Percentiles rank a stretch among this genome's conserved stretches.
phyloP scores from a whole-genome alignment of 768 basidiomycete genomes.

The Terana coerulea region DNA sequence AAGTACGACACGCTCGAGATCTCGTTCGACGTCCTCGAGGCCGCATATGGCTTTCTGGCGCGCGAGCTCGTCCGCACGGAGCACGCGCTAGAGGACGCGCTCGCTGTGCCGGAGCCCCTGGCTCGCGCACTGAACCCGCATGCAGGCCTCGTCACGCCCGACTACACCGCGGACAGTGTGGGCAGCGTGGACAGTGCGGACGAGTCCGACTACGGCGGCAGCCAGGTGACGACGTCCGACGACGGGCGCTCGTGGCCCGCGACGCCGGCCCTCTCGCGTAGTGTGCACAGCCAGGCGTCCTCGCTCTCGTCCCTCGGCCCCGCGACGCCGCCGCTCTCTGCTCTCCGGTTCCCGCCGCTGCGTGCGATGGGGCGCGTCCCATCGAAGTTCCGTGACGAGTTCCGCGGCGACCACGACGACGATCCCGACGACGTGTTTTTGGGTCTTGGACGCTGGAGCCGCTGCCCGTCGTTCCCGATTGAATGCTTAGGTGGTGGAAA shows the following conservation, averaged over 20 bases:
- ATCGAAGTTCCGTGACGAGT: not conserved
- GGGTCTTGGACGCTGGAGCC: too few relatives aligned
- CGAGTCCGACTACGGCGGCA: not conserved
- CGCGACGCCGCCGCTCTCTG: conserved; percentile 6
- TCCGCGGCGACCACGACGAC: too few relatives aligned
- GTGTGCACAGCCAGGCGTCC: not conserved
- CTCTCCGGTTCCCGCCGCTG: not conserved
- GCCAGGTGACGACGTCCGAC: too few relatives aligned
- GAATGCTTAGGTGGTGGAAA: too few relatives aligned
- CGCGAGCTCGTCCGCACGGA: conserved; percentile 12
- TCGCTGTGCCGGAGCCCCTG: not conserved
- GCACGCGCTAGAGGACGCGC: conserved; percentile 6
- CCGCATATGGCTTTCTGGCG: conserved; percentile 13
- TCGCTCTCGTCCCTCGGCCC: conserved; percentile 3
- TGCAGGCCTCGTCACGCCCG: not conserved
- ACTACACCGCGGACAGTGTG: not conserved
- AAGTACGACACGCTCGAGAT: conserved; percentile 12
- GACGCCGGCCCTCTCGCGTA: conserved; percentile 8
- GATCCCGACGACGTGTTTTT: too few relatives aligned
- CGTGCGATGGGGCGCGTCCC: too few relatives aligned
- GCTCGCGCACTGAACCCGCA: not conserved
- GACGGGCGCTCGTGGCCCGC: conserved; percentile 8
- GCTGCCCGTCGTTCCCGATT: too few relatives aligned
- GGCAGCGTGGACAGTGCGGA: not conserved
- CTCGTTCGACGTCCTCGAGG: conserved; percentile 12